phyloP scores from a whole-genome alignment of 1,284 basidiomycete genomes.

The Fomitopsis palustris region DNA sequence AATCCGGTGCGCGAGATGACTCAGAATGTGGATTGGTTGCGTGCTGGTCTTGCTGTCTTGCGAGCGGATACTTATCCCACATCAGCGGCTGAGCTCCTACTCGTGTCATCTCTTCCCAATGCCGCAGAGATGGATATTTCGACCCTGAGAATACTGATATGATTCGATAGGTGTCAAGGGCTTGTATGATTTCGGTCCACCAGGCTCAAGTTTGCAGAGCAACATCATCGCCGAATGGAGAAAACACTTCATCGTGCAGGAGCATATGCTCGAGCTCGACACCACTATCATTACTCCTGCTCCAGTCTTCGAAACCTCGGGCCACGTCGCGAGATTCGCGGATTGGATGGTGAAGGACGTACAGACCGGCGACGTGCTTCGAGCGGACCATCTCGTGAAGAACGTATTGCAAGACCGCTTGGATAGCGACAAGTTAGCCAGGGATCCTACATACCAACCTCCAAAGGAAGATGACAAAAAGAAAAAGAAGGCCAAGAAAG shows the following conservation, averaged over 20 bases:
- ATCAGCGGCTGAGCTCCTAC: no score
- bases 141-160: no score
- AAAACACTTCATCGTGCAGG: conserved; percentile 97
- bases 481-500: conserved; percentile 80
- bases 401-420: conserved; percentile 89
- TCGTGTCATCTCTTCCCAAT: no score
- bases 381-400: conserved; percentile 97
- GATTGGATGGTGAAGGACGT: conserved; percentile 99
- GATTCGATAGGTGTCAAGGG: conserved; percentile 81
- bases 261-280: conserved; percentile 98
- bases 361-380: conserved; percentile 93
- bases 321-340: conserved; percentile 97
- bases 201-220: conserved; percentile 92
- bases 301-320: conserved; percentile 95
- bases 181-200: conserved; percentile 94
- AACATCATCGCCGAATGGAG: conserved; percentile 98
- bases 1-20: no score
- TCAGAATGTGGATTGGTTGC: no score
- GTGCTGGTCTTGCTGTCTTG: no score
- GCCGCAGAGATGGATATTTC: no score
- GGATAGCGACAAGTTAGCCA: conserved; percentile 91
- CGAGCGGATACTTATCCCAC: no score
- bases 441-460: conserved; percentile 59
- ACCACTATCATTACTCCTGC: conserved; percentile 97
- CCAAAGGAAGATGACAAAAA: conserved; percentile 58